phyloP scores from a whole-genome alignment of 2,329 filamentous ascomycete species.

The Macrophomina phaseolina region DNA sequence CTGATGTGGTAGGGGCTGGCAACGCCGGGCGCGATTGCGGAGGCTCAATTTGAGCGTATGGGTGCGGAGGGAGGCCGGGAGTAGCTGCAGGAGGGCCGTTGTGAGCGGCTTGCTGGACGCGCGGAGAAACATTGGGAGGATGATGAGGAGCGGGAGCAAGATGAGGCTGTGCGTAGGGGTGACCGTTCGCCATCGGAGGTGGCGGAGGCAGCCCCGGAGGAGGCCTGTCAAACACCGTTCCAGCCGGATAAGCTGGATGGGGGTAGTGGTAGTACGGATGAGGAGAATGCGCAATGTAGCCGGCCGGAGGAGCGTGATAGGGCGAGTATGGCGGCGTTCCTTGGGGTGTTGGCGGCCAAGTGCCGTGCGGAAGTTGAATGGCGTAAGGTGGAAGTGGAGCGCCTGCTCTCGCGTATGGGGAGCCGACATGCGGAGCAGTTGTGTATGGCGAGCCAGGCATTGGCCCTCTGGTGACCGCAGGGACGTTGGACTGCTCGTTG shows the following conservation, averaged over 20 bases:
- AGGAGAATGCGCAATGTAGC: conserved; percentile 27
- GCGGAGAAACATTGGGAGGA: conserved; percentile 45
- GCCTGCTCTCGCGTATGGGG: conserved; percentile 53
- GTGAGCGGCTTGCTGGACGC: conserved; percentile 48
- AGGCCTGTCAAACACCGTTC: conserved; percentile 46
- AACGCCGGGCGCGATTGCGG: conserved; percentile 27
- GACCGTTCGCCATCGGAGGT: conserved; percentile 40
- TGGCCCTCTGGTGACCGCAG: conserved; percentile 78
- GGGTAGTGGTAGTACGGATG: conserved; percentile 22
- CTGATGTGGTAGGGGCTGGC: conserved; percentile 23
- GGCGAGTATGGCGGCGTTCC: conserved; percentile 51
- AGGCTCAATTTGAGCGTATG: conserved; percentile 28
- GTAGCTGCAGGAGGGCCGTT: conserved; percentile 49
- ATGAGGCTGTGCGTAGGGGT: conserved; percentile 35
- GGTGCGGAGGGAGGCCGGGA: conserved; percentile 52
- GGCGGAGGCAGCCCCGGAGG: conserved; percentile 47
- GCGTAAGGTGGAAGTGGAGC: conserved; percentile 49
- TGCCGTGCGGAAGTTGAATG: conserved; percentile 47
- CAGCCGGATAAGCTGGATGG: conserved; percentile 29
- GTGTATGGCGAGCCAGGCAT: conserved; percentile 65
- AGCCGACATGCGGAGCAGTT: conserved; percentile 59
- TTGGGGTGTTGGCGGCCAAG: conserved; percentile 48
- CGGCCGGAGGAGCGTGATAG: conserved; percentile 32
- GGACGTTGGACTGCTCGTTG: conserved; percentile 80
- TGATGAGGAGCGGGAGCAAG: conserved; percentile 35